A percentile compares a stretch with the other conserved stretches of the same genome.
phyloP scores from a whole-genome alignment of 2,329 filamentous ascomycete species.

The Fusarium albosuccineum region DNA sequence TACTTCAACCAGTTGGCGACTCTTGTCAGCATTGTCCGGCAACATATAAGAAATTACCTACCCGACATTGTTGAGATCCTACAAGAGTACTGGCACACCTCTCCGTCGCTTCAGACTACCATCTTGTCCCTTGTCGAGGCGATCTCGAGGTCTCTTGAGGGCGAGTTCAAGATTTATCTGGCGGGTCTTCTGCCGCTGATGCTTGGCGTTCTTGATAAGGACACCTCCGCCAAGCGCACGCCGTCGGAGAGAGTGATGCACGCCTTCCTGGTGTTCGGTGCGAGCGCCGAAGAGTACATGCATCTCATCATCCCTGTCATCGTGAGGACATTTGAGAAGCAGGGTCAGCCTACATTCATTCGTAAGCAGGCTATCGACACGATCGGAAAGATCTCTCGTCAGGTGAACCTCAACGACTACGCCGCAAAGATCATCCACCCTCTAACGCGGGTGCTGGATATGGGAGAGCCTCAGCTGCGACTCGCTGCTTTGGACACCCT shows the following conservation, averaged over 20 bases:
- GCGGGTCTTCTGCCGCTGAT: constrained; percentile 91
- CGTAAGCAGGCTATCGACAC: constrained; percentile 94
- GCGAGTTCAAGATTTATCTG: constrained; percentile 97
- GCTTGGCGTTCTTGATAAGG: constrained; percentile 93
- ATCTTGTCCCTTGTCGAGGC: constrained; percentile 94
- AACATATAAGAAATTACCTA: constrained; percentile 94
- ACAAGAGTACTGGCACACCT: constrained; percentile 89
- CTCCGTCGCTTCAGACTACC: constrained; percentile 85
- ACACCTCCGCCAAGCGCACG: constrained; percentile 78
- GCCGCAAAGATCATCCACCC: constrained; percentile 97
- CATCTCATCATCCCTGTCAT: constrained; percentile 97
- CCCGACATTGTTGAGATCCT: constrained; percentile 88
- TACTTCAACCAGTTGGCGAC: constrained; percentile 98
- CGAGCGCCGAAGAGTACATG: constrained; percentile 98
- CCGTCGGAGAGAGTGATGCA: constrained; percentile 93
- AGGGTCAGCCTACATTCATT: constrained; percentile 82
- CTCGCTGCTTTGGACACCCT: constrained; percentile 91
- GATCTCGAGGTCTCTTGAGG: constrained; percentile 92
- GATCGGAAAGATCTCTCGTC: constrained; percentile 91
- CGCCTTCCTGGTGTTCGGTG: constrained; percentile 94
- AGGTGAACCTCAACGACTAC: constrained; percentile 97
- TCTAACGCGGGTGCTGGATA: constrained; percentile 83
- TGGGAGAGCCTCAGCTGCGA: constrained; percentile 79
- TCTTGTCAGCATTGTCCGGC: constrained; percentile 92
- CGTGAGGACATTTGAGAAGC: constrained; percentile 92